phyloP scores from a whole-genome alignment of 257 asterid genomes.

The Schizonepeta tenuifolia region DNA sequence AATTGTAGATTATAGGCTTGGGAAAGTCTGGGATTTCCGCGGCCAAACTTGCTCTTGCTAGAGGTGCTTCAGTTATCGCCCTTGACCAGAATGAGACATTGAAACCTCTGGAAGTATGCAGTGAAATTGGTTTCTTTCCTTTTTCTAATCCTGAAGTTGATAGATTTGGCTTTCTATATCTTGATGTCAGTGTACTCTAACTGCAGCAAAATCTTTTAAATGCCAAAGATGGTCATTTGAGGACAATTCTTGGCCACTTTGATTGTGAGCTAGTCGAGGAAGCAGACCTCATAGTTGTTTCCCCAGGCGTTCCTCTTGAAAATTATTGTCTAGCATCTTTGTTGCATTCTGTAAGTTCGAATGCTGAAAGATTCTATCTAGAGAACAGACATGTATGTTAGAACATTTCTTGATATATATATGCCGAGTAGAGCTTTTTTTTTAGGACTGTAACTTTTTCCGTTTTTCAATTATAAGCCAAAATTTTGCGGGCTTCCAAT shows the following conservation, averaged over 20 bases:
- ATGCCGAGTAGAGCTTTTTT: too few species aligned
- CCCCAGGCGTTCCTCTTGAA: constrained; percentile 45
- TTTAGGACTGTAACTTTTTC: too few species aligned
- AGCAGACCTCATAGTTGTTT: constrained; percentile 42
- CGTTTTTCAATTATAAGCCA: too few species aligned
- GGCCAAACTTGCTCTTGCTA: constrained; percentile 44
- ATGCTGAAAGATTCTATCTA: neutral
- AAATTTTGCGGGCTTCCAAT: too few species aligned
- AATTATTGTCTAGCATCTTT: constrained; percentile 39
- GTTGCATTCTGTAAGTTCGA: constrained; percentile 39
- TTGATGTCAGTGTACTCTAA: constrained; percentile 11
- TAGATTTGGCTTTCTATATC: neutral
- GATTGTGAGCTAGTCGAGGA: constrained; percentile 31
- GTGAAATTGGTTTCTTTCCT: constrained; percentile 11
- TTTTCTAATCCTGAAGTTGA: neutral
- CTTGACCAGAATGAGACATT: constrained; percentile 41
- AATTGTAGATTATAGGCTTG: constrained; percentile 41
- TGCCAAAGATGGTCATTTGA: constrained; percentile 33
- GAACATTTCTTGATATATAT: neutral
- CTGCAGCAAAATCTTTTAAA: constrained; percentile 32
- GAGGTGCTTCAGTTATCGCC: constrained; percentile 55
- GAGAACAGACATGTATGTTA: neutral
- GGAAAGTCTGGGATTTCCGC: constrained; percentile 48
- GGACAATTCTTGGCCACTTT: constrained; percentile 39
- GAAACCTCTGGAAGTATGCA: constrained; percentile 25